A percentile compares a stretch with the other conserved stretches of the same genome.
Conservation (phyloP, 163 green algal genomes). For the Chlorella variabilis region DNA sequence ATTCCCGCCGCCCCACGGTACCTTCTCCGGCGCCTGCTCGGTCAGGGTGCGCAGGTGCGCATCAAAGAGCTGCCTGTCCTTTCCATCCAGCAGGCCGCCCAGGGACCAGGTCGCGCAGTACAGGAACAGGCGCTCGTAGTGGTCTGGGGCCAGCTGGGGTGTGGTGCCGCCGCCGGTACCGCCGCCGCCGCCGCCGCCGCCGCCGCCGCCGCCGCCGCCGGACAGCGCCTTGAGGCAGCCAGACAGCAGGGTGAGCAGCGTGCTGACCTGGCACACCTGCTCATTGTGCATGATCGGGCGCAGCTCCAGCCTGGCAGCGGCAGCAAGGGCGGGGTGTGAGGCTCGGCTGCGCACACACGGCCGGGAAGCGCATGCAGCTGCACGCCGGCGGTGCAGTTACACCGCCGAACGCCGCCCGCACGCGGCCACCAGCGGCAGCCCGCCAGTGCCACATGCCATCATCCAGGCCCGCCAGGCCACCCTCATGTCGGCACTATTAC, state of each 20-base stretch:
- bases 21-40: slow-evolving; percentile 39
- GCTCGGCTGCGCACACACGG: background rate
- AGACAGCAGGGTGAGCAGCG: slow-evolving; percentile 85
- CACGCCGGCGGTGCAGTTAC: too few relatives aligned
- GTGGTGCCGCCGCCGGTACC: background rate
- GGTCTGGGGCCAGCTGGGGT: background rate
- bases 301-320: slow-evolving; percentile 50
- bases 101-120: slow-evolving; percentile 89
- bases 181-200: slow-evolving; percentile 6
- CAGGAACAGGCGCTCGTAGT: slow-evolving; percentile 88
- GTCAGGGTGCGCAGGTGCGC: slow-evolving; percentile 70
- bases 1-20: background rate
- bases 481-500: too few relatives aligned
- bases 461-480: too few relatives aligned
- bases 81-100: slow-evolving; percentile 81
- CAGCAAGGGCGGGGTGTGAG: too few relatives aligned
- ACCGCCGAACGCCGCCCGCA: too few relatives aligned
- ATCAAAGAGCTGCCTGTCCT: slow-evolving; percentile 81
- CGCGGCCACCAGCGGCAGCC: too few relatives aligned
- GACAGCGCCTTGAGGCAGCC: slow-evolving; percentile 64
- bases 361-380: background rate
- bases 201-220: slow-evolving; percentile 7
- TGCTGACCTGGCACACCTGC: slow-evolving; percentile 74
- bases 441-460: too few relatives aligned
- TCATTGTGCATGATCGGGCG: slow-evolving; percentile 90